Percentiles rank a stretch among this genome's conserved stretches.
Conservation (phyloP, 306 rosid genomes). For the Macrotyloma uniflorum region DNA sequence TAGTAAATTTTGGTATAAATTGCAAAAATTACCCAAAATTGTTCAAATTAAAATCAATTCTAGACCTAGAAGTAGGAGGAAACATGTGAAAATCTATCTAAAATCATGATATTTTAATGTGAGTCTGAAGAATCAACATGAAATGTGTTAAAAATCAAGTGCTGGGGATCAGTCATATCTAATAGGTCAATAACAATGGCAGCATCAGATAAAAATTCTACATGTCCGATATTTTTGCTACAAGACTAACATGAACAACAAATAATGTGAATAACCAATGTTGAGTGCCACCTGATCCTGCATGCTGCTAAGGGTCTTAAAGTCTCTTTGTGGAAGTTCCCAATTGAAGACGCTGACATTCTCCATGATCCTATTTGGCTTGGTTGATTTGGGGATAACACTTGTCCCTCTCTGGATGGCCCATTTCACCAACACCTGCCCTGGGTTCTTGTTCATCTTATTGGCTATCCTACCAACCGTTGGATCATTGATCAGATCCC, state of each 20-base stretch:
- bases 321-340: conserved; percentile 54
- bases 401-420: conserved; percentile 63
- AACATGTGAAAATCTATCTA: background rate
- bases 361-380: conserved; percentile 51
- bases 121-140: too few species aligned
- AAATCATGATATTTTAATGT: too few species aligned
- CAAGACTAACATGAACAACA: background rate
- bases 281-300: conserved; percentile 38
- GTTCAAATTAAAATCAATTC: too few species aligned
- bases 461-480: conserved; percentile 54
- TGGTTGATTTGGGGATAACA: conserved; percentile 55
- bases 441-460: conserved; percentile 56
- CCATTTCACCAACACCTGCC: conserved; percentile 60
- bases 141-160: background rate
- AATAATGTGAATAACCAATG: background rate
- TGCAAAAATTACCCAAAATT: too few species aligned
- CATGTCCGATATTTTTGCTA: background rate
- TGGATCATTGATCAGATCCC: conserved; percentile 52
- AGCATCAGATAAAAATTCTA: background rate
- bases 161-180: background rate
- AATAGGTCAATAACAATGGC: background rate
- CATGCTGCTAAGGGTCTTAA: conserved; percentile 42
- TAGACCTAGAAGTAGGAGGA: too few species aligned
- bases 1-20: too few species aligned
- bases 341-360: conserved; percentile 51